Percentiles rank a stretch among this genome's conserved stretches.
phyloP scores from a whole-genome alignment of 306 rosid genomes.

The Castanea mollissima region DNA sequence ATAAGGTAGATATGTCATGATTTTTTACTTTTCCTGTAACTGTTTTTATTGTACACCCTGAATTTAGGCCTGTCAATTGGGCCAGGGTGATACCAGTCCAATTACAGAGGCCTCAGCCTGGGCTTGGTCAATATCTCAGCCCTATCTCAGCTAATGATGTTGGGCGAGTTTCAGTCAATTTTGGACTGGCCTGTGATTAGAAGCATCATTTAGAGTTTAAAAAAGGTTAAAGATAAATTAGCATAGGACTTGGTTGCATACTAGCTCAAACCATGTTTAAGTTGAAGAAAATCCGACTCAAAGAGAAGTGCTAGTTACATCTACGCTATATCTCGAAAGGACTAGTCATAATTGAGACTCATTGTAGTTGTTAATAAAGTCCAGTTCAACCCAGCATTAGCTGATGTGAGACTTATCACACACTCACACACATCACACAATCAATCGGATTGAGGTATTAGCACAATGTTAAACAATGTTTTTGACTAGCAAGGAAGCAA shows the following conservation, averaged over 20 bases:
- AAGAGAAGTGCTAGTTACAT: too few species aligned
- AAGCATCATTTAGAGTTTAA: neutral
- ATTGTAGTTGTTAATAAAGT: too few species aligned
- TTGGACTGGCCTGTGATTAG: neutral
- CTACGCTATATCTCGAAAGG: too few species aligned
- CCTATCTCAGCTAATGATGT: neutral
- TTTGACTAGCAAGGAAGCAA: too few species aligned
- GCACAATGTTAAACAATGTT: too few species aligned
- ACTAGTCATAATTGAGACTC: too few species aligned
- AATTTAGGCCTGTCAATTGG: neutral
- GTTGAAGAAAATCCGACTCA: neutral
- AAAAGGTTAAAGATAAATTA: neutral
- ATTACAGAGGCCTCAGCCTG: neutral
- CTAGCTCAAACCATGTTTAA: too few species aligned
- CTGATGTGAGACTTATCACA: too few species aligned
- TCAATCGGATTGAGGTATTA: too few species aligned
- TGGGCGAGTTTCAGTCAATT: neutral
- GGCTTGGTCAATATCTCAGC: neutral
- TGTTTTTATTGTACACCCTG: neutral
- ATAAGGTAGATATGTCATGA: neutral
- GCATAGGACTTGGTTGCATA: neutral
- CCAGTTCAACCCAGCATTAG: fast-evolving
- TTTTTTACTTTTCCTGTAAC: neutral
- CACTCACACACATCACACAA: too few species aligned
- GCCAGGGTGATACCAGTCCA: neutral